Conservation (phyloP, 805 yeast species). For the Nakazawaea pomicola region DNA sequence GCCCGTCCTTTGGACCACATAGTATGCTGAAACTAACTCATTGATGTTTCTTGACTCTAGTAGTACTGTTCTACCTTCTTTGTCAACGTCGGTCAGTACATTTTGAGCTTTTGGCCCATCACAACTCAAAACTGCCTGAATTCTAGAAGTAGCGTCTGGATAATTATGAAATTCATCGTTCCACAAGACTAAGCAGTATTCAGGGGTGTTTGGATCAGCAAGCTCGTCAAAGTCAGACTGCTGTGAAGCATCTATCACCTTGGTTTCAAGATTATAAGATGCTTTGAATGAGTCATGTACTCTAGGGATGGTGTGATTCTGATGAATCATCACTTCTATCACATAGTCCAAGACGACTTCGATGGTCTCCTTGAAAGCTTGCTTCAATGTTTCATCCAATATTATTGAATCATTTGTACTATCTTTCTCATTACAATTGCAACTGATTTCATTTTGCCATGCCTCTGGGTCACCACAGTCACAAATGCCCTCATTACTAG, state of each 20-base stretch:
- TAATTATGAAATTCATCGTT: constrained; percentile 73
- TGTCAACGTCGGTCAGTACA: constrained; percentile 42
- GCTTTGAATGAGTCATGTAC: constrained; percentile 20
- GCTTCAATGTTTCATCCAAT: constrained; percentile 14
- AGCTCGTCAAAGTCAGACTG: constrained; percentile 12
- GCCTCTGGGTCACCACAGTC: constrained; percentile 73
- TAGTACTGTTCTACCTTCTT: constrained; percentile 44
- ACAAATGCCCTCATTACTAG: constrained; percentile 53
- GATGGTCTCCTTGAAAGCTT: constrained; percentile 26
- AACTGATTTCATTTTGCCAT: constrained; percentile 48
- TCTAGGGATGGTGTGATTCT: constrained; percentile 35
- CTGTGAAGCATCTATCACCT: constrained; percentile 3
- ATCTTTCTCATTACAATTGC: constrained; percentile 31
- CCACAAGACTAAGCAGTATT: constrained; percentile 58
- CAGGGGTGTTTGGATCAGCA: constrained; percentile 28
- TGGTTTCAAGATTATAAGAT: constrained; percentile 6
- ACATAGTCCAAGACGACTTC: constrained; percentile 34
- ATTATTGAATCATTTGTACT: constrained; percentile 3
- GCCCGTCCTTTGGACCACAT: constrained; percentile 39
- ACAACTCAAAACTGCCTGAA: constrained; percentile 9
- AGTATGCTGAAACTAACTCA: constrained; percentile 27
- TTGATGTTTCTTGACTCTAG: constrained; percentile 25
- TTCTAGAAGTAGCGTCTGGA: constrained; percentile 13
- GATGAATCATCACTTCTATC: constrained; percentile 35
- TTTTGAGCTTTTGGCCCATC: constrained; percentile 22